Evolutionary conservation across 495 filamentous ascomycete genomes (phyloP), one percentile per base, ranked within the genome.

Genomic region (Rhizodiscina lignyota): DNA sequence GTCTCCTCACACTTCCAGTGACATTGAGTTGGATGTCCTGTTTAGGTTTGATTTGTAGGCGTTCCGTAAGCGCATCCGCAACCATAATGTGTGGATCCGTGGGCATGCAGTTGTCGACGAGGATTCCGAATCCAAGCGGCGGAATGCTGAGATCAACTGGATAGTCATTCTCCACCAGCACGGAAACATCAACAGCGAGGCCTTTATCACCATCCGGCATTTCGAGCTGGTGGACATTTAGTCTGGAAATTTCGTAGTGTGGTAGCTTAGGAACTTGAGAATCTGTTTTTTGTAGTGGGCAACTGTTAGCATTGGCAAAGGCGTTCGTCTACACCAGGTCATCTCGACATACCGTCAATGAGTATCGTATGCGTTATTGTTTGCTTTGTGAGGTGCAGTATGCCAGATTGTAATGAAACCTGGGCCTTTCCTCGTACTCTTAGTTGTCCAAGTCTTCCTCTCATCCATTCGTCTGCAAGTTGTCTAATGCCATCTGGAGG

Each of bases 401-500:
- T 59, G 2, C 89, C 86, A 20, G 82, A 77, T 54, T 77, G 82
- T 6, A 94, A 47, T 19, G 61, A 59, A 18, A 96, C 48, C 32
- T 68, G 60, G 21, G 81, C 72, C 48, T 69, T 77, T 10, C 79
- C 86, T 33, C 70, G 62, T 2, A 96, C 50, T 33, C 63, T 67
- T 21, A 96, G 52, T 33, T 62, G 58, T 1, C 68, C 67, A 33
- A 97, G 53, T 35, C 65, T 71, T 21, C 87, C 86, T 15, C 80
- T 70, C 36, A 97, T 45, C 75, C 83, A 97, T 51, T 93, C 82
- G 42, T 83, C 74, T 13, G 83, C 83, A 38, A 96, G 67, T n/a
- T 63, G 63, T 30, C 79, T 74, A 34, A 94, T 69, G 5, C 73
- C 77, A 39, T 79, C 73, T n/a, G 82, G 58, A 43, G 84, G 73